Evolutionary conservation across 2,329 filamentous ascomycete genomes (phyloP).

Genomic region (Colletotrichum sp.): DNA sequence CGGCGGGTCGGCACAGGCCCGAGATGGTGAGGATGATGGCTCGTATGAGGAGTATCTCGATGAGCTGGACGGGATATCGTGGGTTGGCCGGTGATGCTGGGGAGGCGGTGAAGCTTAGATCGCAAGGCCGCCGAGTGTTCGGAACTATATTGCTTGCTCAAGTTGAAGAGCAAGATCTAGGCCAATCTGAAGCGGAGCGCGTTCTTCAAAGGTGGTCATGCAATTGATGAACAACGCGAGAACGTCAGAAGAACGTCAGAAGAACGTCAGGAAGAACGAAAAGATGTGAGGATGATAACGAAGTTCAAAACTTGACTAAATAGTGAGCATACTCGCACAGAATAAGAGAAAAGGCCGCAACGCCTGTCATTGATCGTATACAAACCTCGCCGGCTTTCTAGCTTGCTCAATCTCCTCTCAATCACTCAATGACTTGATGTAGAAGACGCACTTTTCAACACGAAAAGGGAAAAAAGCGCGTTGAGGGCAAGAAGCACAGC

Average conservation of each 20-base stretch:
- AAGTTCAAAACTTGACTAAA: not conserved
- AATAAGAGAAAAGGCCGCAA: not conserved
- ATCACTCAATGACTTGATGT: not conserved
- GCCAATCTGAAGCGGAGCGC: not conserved
- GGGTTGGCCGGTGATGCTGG: conserved; percentile 29
- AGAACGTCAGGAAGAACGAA: not conserved
- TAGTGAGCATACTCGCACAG: not conserved
- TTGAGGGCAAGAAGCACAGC: not conserved
- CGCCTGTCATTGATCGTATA: not conserved
- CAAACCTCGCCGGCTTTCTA: not conserved
- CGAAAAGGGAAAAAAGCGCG: not conserved
- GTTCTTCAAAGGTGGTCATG: not conserved
- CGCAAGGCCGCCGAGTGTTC: not conserved
- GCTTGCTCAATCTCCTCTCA: not conserved
- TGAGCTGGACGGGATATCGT: conserved; percentile 60
- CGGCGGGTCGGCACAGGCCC: conserved; percentile 33
- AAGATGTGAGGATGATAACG: not conserved
- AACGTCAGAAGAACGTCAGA: not conserved
- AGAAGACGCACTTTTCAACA: not conserved
- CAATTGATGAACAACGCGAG: not conserved
- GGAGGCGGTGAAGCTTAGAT: not conserved
- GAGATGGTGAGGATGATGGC: conserved; percentile 39
- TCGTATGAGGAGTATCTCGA: conserved; percentile 61
- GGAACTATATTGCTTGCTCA: not conserved
- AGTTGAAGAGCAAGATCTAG: not conserved